Conservation (phyloP, 768 basidiomycete genomes). For the Psilocybe cyanescens region DNA sequence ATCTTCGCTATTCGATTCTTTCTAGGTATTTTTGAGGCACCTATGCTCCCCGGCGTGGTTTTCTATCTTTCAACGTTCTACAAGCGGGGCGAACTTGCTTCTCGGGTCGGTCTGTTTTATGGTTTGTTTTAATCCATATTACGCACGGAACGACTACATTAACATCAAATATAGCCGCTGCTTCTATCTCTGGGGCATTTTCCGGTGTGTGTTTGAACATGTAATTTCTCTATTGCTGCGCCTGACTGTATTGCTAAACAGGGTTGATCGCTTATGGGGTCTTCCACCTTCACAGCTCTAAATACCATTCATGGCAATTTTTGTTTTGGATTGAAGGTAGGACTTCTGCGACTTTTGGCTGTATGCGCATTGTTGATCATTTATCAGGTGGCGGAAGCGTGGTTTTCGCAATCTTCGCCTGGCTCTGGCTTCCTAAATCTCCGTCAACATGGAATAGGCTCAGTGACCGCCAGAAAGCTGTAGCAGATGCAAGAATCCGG, state of each 20-base stretch:
- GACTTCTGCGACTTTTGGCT: slow-evolving; percentile 26
- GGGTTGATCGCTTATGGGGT: slow-evolving; percentile 55
- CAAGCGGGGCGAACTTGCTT: slow-evolving; percentile 53
- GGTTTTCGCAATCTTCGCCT: slow-evolving; percentile 47
- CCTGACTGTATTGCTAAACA: slow-evolving; percentile 2
- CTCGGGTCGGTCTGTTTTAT: slow-evolving; percentile 53
- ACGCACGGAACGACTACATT: not conserved
- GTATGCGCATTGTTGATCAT: not conserved
- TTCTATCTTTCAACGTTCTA: slow-evolving; percentile 59
- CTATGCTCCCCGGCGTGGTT: slow-evolving; percentile 53
- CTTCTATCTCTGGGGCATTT: slow-evolving; percentile 51
- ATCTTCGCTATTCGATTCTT: slow-evolving; percentile 53
- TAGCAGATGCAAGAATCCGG: slow-evolving; percentile 46
- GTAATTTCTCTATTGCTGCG: not conserved
- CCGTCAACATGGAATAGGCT: slow-evolving; percentile 45
- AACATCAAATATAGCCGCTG: slow-evolving; percentile 32
- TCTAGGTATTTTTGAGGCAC: slow-evolving; percentile 53
- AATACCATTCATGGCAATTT: slow-evolving; percentile 53
- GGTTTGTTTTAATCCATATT: slow-evolving; percentile 37
- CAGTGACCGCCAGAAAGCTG: slow-evolving; percentile 39
- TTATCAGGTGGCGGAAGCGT: slow-evolving; percentile 41
- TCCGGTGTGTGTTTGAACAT: slow-evolving; percentile 33
- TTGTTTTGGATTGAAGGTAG: slow-evolving; percentile 60
- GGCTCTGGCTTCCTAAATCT: slow-evolving; percentile 48
- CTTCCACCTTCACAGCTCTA: slow-evolving; percentile 47